Evolutionary conservation across 768 basidiomycete species (phyloP).

Genomic region (Naganishia friedmannii): DNA sequence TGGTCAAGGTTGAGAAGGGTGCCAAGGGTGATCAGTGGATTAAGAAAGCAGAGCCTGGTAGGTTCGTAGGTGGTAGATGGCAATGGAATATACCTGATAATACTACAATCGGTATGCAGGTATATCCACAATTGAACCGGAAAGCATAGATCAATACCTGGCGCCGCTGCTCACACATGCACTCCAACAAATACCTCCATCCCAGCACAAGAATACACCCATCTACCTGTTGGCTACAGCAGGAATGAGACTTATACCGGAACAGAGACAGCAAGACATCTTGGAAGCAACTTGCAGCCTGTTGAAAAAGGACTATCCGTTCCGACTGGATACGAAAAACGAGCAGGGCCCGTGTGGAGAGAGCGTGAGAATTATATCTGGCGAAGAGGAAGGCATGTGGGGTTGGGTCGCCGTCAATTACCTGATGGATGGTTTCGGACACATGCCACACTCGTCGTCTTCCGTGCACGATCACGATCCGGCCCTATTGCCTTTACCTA

Average conservation of each 20-base stretch:
- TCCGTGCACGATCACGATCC: constrained; percentile 39
- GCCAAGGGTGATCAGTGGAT: constrained; percentile 84
- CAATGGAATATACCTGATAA: not conserved
- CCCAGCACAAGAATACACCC: constrained; percentile 76
- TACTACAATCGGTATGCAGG: constrained; percentile 57
- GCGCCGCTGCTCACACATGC: constrained; percentile 81
- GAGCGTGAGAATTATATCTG: constrained; percentile 88
- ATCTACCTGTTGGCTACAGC: constrained; percentile 93
- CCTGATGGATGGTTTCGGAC: constrained; percentile 88
- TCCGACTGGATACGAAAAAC: constrained; percentile 68
- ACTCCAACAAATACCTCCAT: constrained; percentile 75
- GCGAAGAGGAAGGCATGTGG: constrained; percentile 96
- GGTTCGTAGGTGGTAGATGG: constrained; percentile 46
- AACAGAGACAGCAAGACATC: constrained; percentile 66
- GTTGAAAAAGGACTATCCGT: constrained; percentile 70
- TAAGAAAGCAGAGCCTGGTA: constrained; percentile 88
- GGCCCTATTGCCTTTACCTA: constrained; percentile 40
- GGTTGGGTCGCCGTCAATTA: constrained; percentile 99
- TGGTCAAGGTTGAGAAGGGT: constrained; percentile 90
- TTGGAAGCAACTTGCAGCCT: constrained; percentile 74
- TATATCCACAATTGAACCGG: constrained; percentile 76
- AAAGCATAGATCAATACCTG: constrained; percentile 70
- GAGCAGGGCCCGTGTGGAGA: constrained; percentile 79
- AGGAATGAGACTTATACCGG: constrained; percentile 84
- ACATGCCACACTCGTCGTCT: constrained; percentile 39